These are phyloP conservation scores for Hemileccinum impolitum DNA, from an alignment of 768 basidiomycete genomes.

Conservation along the genomic window DNA sequence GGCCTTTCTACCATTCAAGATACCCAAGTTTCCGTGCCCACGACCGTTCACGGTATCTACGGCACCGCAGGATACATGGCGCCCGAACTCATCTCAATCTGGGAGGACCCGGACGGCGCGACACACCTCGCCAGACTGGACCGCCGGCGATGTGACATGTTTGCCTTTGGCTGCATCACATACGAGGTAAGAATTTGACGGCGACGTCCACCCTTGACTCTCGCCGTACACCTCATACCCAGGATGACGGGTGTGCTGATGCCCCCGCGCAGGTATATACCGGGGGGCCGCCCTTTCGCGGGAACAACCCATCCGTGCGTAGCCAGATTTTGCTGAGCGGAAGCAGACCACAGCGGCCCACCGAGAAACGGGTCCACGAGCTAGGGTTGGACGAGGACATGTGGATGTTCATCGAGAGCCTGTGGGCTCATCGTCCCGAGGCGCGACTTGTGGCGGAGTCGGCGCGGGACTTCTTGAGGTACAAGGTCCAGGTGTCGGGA, in stretches of 20 bases:
- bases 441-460: conserved; percentile 25
- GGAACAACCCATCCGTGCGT: conserved; percentile 13
- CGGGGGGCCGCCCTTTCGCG: conserved; percentile 24
- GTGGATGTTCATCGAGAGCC: conserved; percentile 28
- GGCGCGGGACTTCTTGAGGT: conserved; percentile 18
- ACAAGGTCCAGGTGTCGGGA: conserved; percentile 8
- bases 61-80: conserved; percentile 29
- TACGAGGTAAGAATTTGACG: conserved; percentile 28
- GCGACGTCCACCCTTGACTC: too few relatives aligned
- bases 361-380: background rate
- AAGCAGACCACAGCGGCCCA: conserved; percentile 18
- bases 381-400: conserved; percentile 30
- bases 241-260: background rate
- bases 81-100: conserved; percentile 22
- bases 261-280: conserved; percentile 25
- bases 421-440: conserved; percentile 29
- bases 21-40: conserved; percentile 10
- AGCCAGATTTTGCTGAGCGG: conserved; percentile 16
- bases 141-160: conserved; percentile 32
- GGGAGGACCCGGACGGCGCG: conserved; percentile 9
- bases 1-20: conserved; percentile 24
- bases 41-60: conserved; percentile 10
- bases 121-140: conserved; percentile 15
- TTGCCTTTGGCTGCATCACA: conserved; percentile 32
- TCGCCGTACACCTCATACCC: too few relatives aligned